A percentile compares a stretch with the other conserved stretches of the same genome.
Conservation (phyloP, 2,329 filamentous ascomycete species). For the Fusarium metavorans region DNA sequence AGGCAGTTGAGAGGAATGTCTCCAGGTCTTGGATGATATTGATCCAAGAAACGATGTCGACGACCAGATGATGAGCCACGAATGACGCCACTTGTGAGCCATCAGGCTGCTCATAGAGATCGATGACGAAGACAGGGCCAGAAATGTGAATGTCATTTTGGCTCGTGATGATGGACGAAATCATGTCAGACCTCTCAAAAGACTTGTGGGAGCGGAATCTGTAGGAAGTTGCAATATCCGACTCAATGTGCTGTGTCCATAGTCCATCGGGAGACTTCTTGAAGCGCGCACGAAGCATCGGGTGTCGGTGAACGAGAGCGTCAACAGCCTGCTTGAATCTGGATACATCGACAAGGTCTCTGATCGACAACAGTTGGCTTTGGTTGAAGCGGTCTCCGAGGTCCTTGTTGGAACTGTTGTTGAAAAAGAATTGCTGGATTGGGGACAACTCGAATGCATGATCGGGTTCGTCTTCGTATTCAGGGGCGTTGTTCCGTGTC, state of each 20-base stretch:
- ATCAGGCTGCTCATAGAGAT: slow-evolving; percentile 4
- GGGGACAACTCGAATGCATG: slow-evolving; percentile 55
- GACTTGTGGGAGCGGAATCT: slow-evolving; percentile 28
- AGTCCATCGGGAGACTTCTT: neutral
- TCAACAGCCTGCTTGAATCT: slow-evolving; percentile 39
- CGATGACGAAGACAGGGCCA: slow-evolving; percentile 8
- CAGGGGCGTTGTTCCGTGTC: no score
- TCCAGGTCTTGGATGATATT: slow-evolving; percentile 59
- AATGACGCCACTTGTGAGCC: slow-evolving; percentile 46
- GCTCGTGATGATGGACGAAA: neutral
- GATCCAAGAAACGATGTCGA: slow-evolving; percentile 61
- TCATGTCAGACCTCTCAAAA: slow-evolving; percentile 15
- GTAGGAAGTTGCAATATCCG: slow-evolving; percentile 31
- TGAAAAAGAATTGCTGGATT: slow-evolving; percentile 59
- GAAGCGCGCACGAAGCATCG: slow-evolving; percentile 54
- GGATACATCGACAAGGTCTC: slow-evolving; percentile 2
- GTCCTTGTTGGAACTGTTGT: slow-evolving; percentile 31
- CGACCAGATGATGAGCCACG: slow-evolving; percentile 52
- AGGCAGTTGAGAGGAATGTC: slow-evolving; percentile 46
- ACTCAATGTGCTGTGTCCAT: slow-evolving; percentile 43
- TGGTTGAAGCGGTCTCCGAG: slow-evolving; percentile 57
- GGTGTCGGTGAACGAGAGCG: slow-evolving; percentile 46
- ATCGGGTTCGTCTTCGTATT: slow-evolving; percentile 1
- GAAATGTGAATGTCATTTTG: slow-evolving; percentile 7
- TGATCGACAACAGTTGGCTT: slow-evolving; percentile 54